Conservation (phyloP, 495 filamentous ascomycete genomes). For the Daldinia childiae region DNA sequence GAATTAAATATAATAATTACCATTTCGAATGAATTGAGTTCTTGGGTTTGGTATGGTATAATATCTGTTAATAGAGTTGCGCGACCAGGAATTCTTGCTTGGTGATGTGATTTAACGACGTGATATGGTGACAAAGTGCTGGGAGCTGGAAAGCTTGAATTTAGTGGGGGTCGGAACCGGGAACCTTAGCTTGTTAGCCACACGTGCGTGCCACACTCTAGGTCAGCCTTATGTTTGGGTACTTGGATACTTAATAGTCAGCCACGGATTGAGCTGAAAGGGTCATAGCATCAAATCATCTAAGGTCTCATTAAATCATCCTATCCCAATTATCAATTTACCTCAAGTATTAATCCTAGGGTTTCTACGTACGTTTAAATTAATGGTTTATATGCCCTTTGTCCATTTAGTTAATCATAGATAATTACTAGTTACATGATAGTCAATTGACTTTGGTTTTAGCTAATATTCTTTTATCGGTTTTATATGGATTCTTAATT, state of each 20-base stretch:
- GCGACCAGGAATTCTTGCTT: background rate
- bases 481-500: background rate
- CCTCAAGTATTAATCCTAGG: no score
- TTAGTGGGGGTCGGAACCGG: constrained; percentile 15
- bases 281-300: background rate
- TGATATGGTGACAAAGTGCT: constrained; percentile 17
- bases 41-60: background rate
- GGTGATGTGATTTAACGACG: constrained; percentile 1
- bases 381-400: no score
- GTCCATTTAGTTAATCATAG: no score
- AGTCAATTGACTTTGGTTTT: no score
- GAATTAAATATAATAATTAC: constrained; percentile 15
- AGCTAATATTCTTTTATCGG: background rate
- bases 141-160: constrained; percentile 26
- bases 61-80: background rate
- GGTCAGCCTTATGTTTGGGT: background rate
- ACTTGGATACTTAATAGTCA: background rate
- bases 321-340: no score
- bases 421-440: no score
- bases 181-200: constrained; percentile 4
- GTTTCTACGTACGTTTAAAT: background rate
- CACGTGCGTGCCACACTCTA: background rate
- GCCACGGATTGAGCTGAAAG: background rate
- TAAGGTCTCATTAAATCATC: no score
- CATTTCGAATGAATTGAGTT: constrained; percentile 25